Evolutionary conservation across 2,329 filamentous ascomycete genomes (phyloP), one percentile per base, ranked within the genome.

Genomic region (Neopestalotiopsis sp.): DNA sequence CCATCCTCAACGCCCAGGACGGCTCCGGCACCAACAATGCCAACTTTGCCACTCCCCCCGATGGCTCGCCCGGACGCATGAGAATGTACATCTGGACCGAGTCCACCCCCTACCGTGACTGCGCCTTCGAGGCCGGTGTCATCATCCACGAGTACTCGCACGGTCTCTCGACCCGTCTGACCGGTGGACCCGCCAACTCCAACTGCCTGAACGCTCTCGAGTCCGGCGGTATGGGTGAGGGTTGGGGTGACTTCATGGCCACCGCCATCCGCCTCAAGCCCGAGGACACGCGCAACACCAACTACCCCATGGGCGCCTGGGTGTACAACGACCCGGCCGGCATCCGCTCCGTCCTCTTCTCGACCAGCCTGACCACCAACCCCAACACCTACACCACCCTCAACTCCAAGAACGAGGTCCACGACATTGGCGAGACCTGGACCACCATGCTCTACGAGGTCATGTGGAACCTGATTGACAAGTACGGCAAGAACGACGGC

Each of bases 91-190:
- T 90, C 62, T 90, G 86, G 85, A 84, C 80, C 9, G 71, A 73
- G 10, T 81, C 84, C 6, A 83, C 76, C 0, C 86, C 86, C 0
- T 74, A 80, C 67, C 82, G 87, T 6, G 88, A 90, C 76, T 84
- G 83, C 69, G 78, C 82, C n/a, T 90, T 90, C 71, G 88, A 90
- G 62, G 84, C 86, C 5, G 85, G 86, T 68, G 86, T 90, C 20
- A 82, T 91, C 28, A 85, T 90, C 70, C 89, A 90, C 79, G 87
- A 89, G 74, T 88, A 85, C 74, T 86, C 83, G 1, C 86, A 88
- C 77, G 84, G 84, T 32, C 76, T 90, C 9, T 88, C 86, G 14
- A 89, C 81, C 77, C 87, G 88, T 56, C 81, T 90, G 34, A 90
- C 88, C 0, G 88, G 88, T 64, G 88, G 88, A 1, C 87, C 88